phyloP scores from a whole-genome alignment of 2,329 filamentous ascomycete species.

The Ascochyta viciae-villosae region DNA sequence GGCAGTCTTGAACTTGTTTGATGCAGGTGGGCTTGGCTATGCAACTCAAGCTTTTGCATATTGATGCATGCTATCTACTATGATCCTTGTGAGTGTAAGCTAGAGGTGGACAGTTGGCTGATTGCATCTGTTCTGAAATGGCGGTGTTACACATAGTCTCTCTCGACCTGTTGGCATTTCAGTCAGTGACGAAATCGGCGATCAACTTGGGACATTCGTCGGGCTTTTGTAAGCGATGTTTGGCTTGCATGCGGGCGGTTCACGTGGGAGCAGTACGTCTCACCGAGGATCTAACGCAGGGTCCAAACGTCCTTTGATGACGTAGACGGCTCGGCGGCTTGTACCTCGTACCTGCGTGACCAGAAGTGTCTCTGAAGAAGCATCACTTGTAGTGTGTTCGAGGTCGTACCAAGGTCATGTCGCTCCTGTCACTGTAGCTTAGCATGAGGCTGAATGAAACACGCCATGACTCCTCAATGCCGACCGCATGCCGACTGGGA shows the following conservation, averaged over 20 bases:
- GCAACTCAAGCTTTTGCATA: too few species aligned
- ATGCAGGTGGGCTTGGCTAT: too few species aligned
- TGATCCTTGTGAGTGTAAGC: too few species aligned
- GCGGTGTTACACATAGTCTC: not conserved
- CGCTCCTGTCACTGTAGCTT: conserved; percentile 15
- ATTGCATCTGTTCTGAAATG: too few species aligned
- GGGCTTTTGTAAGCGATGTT: conserved; percentile 10
- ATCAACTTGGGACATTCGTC: conserved; percentile 2
- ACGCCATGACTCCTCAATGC: conserved; percentile 13
- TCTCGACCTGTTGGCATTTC: not conserved
- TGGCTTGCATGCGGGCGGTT: conserved; percentile 10
- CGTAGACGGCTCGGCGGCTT: conserved; percentile 11
- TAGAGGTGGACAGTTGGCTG: too few species aligned
- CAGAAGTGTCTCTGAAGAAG: conserved; percentile 7
- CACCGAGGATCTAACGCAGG: conserved; percentile 10
- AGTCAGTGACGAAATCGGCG: not conserved
- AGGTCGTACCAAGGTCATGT: conserved; percentile 11
- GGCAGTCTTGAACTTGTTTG: too few species aligned
- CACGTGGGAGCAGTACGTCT: conserved; percentile 13
- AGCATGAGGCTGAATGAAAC: conserved; percentile 21
- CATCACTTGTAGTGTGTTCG: not conserved
- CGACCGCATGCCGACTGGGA: conserved; percentile 15
- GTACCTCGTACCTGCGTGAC: conserved; percentile 17
- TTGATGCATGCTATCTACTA: too few species aligned
- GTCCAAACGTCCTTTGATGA: conserved; percentile 7